A percentile compares a stretch with the other conserved stretches of the same genome.
Conservation (phyloP, 1,139 yeast species). For the Suhomyces taliae region DNA sequence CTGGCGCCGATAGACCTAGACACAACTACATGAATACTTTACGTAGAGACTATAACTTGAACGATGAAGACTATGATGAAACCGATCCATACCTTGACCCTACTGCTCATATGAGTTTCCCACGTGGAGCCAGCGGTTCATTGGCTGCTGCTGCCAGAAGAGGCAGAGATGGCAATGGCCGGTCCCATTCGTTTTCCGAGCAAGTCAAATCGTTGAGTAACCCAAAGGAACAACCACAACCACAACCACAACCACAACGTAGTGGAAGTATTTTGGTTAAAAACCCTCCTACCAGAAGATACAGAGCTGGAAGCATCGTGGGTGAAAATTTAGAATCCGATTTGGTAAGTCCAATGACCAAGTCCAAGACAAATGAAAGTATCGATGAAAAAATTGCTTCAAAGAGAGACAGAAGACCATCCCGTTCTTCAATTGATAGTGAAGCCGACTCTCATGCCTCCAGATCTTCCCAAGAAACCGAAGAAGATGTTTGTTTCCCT, state of each 20-base stretch:
- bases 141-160: conserved; percentile 20
- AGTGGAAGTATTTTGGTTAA: conserved; percentile 7
- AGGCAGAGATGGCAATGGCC: conserved; percentile 23
- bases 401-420: conserved; percentile 23
- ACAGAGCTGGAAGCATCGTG: conserved; percentile 17
- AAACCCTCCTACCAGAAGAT: conserved; percentile 10
- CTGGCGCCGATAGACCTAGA: conserved; percentile 2
- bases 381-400: conserved; percentile 16
- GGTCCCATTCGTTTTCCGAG: conserved; percentile 34
- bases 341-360: conserved; percentile 33
- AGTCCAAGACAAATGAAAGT: conserved; percentile 36
- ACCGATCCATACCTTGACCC: conserved; percentile 17
- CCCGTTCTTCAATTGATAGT: conserved; percentile 49
- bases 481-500: conserved; percentile 97
- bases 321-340: conserved; percentile 20
- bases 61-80: conserved; percentile 26
- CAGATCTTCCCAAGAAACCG: conserved; percentile 79
- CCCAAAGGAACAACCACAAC: conserved; percentile 7
- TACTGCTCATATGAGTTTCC: conserved; percentile 17
- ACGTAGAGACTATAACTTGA: conserved; percentile 21
- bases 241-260: background rate
- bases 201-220: conserved; percentile 15
- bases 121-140: conserved; percentile 14
- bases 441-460: conserved; percentile 73
- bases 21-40: conserved; percentile 13